Conservation (phyloP, 78 protist genomes). For the Dictyostelium capitatum region DNA sequence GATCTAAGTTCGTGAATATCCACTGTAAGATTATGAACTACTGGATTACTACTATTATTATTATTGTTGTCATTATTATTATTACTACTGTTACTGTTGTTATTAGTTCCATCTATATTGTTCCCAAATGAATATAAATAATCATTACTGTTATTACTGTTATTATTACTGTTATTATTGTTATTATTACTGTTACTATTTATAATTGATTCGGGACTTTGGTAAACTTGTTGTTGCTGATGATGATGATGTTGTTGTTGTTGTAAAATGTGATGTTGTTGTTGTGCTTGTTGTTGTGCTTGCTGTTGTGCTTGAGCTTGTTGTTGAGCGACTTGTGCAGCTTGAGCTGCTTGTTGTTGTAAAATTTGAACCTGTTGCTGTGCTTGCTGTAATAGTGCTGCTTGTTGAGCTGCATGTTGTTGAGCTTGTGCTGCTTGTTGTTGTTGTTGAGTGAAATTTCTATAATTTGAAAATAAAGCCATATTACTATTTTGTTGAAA, state of each 20-base stretch:
- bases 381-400: not conserved
- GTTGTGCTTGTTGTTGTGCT: not conserved
- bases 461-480: not conserved
- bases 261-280: not conserved
- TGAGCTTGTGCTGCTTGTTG: not conserved
- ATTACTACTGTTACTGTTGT: not conserved
- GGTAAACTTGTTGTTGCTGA: not conserved
- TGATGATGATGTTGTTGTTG: not conserved
- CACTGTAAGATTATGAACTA: no score
- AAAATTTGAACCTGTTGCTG: not conserved
- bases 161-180: not conserved
- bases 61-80: not conserved
- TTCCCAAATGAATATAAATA: not conserved
- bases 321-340: not conserved
- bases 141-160: no score
- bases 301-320: not conserved
- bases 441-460: conserved; percentile 6
- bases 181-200: not conserved
- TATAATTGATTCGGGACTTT: not conserved
- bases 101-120: not conserved
- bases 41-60: not conserved
- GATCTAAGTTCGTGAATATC: no score
- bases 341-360: not conserved
- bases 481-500: conserved; percentile 26
- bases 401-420: conserved; percentile 27